Base-by-base conservation (phyloP, 495 filamentous ascomycete species). In the Xylaria castorea region DNA sequence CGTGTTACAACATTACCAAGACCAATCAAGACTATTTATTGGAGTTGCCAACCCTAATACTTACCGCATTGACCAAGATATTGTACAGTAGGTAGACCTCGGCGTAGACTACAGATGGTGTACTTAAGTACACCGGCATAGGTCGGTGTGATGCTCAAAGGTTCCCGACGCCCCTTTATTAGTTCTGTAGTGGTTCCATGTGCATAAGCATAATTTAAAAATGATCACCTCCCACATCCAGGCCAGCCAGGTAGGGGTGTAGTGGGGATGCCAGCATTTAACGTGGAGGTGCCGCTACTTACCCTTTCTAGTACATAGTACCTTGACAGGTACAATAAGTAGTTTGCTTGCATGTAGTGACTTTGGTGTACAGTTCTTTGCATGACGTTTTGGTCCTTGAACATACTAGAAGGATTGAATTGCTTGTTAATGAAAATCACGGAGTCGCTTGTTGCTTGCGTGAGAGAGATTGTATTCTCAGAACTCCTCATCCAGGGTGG, bases 171-270 rank as follows among this genome's bases (percentile, higher is more conserved):
- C 64, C 44, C 46, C 38, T 53, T 51, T 51, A 34, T 20, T 53
- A 38, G 64, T 66, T 25, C n/a, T 5, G 25, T 51, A 20, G 14
- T 38, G 22, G 42, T 51, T 42, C 50, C 36, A 27, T 25, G 34
- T 68, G 50, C 65, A 55, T 68, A 55, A 42, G 48, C 65, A 40
- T 55, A 53, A 68, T 68, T 68, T 68, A 18, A 68, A 27, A 27
- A 57, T n/a, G 50, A 12, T 44, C 50, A 30, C 48, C 50, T 67
- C 48, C 32, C 66, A n/a, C n/a, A n/a, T n/a, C n/a, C n/a, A n/a
- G n/a, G n/a, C n/a, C 32, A 57, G 27, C 34, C 16, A 44, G 36
- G 66, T 25, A 40, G 34, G 50, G 50, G 27, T 64, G 34, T n/a
- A 44, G 50, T 42, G 34, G 32, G 36, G 32, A 7, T 42, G 38